phyloP scores from a whole-genome alignment of 345 rosid species.

The Balakata baccata region DNA sequence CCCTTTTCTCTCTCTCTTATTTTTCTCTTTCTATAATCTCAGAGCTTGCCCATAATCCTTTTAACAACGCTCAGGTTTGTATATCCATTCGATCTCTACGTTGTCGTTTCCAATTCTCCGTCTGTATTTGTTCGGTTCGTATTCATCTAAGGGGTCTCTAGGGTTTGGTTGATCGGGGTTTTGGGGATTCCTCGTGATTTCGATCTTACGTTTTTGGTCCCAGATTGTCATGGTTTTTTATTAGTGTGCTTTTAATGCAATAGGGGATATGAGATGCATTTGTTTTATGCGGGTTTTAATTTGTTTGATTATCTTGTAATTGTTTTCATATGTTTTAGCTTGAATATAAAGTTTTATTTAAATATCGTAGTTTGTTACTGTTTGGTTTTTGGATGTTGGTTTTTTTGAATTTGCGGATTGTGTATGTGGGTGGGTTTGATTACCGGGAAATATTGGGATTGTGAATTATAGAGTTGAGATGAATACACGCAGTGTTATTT shows the following conservation, averaged over 20 bases:
- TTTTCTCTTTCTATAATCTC: constrained; percentile 47
- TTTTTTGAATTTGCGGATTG: constrained; percentile 12
- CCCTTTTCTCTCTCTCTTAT: constrained; percentile 37
- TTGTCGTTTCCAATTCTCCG: constrained; percentile 8
- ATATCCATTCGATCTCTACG: constrained; percentile 43
- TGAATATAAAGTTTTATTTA: constrained; percentile 6
- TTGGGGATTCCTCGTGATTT: constrained; percentile 16
- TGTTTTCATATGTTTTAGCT: constrained; percentile 10
- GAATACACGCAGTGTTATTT: not conserved
- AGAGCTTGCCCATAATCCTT: constrained; percentile 40
- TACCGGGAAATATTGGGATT: not conserved
- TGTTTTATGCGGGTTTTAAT: constrained; percentile 5
- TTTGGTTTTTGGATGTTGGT: constrained; percentile 11
- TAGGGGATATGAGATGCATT: constrained; percentile 18
- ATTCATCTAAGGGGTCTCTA: constrained; percentile 20
- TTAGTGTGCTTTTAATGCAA: constrained; percentile 24
- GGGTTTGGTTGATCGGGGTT: constrained; percentile 47
- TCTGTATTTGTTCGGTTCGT: constrained; percentile 2
- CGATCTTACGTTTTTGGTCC: constrained; percentile 34
- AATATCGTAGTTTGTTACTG: constrained; percentile 36
- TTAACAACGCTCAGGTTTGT: constrained; percentile 42
- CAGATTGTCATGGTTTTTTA: constrained; percentile 20
- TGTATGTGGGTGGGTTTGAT: constrained; percentile 5
- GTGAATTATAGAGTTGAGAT: constrained; percentile 1
- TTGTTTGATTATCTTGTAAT: not conserved